Evolutionary conservation across 371 early-diverging fungal genomes (phyloP), one percentile per base, ranked within the genome.

Genomic region (Syncephalastrum racemosum): DNA sequence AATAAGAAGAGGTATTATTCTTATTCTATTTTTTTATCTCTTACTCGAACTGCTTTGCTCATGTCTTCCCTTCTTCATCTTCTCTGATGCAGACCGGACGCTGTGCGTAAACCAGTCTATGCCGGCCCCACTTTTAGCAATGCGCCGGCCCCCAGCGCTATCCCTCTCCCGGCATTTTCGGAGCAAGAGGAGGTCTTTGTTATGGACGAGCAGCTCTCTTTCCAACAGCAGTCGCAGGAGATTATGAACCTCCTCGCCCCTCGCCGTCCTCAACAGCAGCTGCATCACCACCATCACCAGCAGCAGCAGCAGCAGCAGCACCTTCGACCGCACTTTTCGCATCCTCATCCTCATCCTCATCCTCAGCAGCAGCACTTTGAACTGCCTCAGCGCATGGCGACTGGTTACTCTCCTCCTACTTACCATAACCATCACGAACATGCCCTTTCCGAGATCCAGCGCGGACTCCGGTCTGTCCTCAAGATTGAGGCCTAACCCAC

Each of bases 111-210:
- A 43, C 73, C 69, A 60, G 73, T 84, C 27, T 91, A 90, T 59
- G 90, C 90, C 43, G 91, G 91, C 41, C 89, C 91, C 13, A 86
- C 84, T 36, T 91, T 91, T 62, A 89, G 87, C 59, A 91, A 90
- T 73, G 83, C 91, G 16, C 91, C 91, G 51, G 85, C 87, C 16
- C 86, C 91, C 2, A 77, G 79, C 54, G 78, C 81, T 25, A 68
- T 91, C 42, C 91, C 91, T 25, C 79, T 91, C 59, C 91, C 91
- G 53, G 78, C 85, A 40, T 88, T 90, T 56, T 62, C 50, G 46
- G 60, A 66, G 53, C 69, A 58, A 62, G 68, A 66, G 50, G 53
- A 63, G 19, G 41, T 58, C 45, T 63, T 58, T 50, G 24, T 40
- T 16, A 56, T 59, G 58, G 61, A 66, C 27, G 56, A 49, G 44